Evolutionary conservation across 306 rosid species (phyloP), one percentile per base, ranked within the genome.

Genomic region (Geum urbanum): DNA sequence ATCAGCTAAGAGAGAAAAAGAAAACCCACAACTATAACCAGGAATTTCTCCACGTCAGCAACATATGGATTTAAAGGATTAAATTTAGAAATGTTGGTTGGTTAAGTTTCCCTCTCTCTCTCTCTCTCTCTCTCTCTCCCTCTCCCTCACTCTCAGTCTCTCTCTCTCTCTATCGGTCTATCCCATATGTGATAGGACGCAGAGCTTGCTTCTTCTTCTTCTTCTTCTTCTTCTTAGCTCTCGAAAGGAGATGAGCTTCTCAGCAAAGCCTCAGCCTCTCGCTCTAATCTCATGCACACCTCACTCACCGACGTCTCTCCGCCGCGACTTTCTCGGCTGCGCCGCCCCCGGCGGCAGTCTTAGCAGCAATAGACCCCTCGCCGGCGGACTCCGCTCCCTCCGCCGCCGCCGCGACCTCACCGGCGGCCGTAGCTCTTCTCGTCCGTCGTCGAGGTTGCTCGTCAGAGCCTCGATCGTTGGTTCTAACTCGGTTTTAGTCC

Each of bases 311-410:
- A n/a, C 27, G 27, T 76, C 75, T n/a, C 22, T 86, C 67, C 90
- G 85, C 6, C 51, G 89, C 0, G 80, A 72, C 6, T 94, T 91
- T 59, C 85, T 94, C 19, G 95, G 96, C 51, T 81, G 47, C 66
- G 55, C 57, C 18, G 83, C 84, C 74, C 68, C 27, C 74, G 67
- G 88, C 5, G 27, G 27, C 27, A 24, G 27, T 24, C 27, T 24
- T 2, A 24, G 1, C 2, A 24, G 27, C 27, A 24, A 0, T 24
- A 24, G 27, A 24, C 94, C 85, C 3, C 74, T 22, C 53, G n/a
- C 84, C 1, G 76, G 79, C 3, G 27, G 46, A 7, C 74, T 92
- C 50, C 86, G 84, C n/a, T 81, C 82, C 8, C 74, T 71, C 3
- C 54, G 66, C 10, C 75, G 76, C 59, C 70, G 47, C 55, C 24